Conservation (phyloP, 371 early-diverging fungal genomes). For the Mortierella sp. region DNA sequence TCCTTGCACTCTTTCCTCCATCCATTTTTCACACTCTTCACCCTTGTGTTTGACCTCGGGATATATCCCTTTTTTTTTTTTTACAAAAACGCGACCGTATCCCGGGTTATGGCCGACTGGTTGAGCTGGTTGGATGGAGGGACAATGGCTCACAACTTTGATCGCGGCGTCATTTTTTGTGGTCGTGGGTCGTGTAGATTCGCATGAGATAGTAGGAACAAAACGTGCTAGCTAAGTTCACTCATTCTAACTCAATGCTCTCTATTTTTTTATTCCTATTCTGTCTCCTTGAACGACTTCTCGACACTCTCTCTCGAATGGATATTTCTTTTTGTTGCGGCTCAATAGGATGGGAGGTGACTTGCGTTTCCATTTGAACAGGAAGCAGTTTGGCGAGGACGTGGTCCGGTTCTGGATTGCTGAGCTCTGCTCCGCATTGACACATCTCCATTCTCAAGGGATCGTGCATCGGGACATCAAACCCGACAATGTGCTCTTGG, state of each 20-base stretch:
- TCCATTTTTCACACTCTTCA: slow-evolving; percentile 3
- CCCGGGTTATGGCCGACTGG: not conserved
- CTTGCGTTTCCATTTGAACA: slow-evolving; percentile 82
- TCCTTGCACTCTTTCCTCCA: not conserved
- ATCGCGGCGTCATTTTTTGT: not conserved
- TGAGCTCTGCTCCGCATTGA: slow-evolving; percentile 80
- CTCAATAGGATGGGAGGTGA: slow-evolving; percentile 84
- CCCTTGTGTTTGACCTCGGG: not conserved
- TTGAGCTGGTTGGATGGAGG: not conserved
- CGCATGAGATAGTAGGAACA: not conserved
- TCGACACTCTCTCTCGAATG: not conserved
- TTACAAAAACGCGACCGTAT: not conserved
- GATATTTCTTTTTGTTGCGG: not conserved
- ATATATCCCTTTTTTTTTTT: not conserved
- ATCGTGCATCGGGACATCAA: slow-evolving; percentile 91
- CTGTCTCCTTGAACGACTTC: not conserved
- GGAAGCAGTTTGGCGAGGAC: slow-evolving; percentile 79
- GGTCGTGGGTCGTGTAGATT: not conserved
- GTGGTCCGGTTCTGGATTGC: slow-evolving; percentile 85
- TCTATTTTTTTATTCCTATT: not conserved
- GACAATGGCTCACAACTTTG: not conserved
- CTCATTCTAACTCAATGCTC: not conserved
- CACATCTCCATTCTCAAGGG: slow-evolving; percentile 82
- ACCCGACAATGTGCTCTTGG: slow-evolving; percentile 90
- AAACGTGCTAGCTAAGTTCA: not conserved